Evolutionary conservation across 1,284 basidiomycete species (phyloP), one percentile per base, ranked within the genome.

Genomic region (Rhodotorula sp.): DNA sequence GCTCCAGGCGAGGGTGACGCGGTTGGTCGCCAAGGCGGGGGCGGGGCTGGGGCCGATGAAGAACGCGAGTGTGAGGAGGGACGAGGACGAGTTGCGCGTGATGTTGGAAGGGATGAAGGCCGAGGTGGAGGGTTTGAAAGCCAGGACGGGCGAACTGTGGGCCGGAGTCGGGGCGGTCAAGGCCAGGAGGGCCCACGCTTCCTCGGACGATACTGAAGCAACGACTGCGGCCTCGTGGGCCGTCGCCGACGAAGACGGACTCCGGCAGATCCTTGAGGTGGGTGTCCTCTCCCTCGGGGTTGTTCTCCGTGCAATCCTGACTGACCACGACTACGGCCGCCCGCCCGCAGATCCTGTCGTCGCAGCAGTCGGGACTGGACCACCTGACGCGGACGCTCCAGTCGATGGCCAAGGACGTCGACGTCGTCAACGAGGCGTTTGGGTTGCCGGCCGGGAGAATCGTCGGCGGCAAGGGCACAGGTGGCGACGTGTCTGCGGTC

Each of bases 401-500:
- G n/a, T 22, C 18, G 1, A 70, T 72, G 58, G 54, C 58, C 18
- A 7, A 8, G 18, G 74, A 75, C 60, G 65, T 69, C 22, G 74
- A 75, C 17, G 59, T 64, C 17, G 71, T 75, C 64, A 65, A 69
- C 57, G 57, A 67, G 57, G 69, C 67, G 53, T 75, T 75, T 20
- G 73, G 71, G 22, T 45, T 69, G 26, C 57, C 61, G 24, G 53
- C 30, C 26, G 53, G 53, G 26, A 54, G 18, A 26, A 26, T 54
- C n/a, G 53, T 54, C 26, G 77, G 37, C 45, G 4, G 69, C 46
- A 44, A 24, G 7, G 48, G 6, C 26, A 5, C 59, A 22, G 30
- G 49, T 53, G 83, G 85, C 64, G 72, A 78, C 48, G 73, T 12
- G 6, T 55, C 44, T 57, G 30, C 15, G 37, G 37, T 42, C 10